Conservation (phyloP, 441 rosid species). For the Gossypium lobatum region DNA sequence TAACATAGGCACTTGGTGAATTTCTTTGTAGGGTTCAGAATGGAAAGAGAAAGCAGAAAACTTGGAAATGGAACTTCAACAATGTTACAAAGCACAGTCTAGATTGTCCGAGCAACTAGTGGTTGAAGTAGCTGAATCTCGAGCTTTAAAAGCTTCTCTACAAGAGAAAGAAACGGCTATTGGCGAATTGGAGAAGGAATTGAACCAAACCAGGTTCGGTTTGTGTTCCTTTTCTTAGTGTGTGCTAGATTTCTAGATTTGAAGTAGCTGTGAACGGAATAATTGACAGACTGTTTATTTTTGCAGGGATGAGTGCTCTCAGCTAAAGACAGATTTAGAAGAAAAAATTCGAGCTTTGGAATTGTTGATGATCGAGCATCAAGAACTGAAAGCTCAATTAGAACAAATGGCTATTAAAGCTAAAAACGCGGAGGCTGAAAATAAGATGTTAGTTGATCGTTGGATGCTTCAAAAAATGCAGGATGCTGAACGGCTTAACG, state of each 20-base stretch:
- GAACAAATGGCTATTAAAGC: conserved; percentile 57
- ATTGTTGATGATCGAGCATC: conserved; percentile 54
- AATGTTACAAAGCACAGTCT: conserved; percentile 87
- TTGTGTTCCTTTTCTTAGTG: not conserved
- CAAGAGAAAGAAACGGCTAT: conserved; percentile 59
- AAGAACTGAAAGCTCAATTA: conserved; percentile 45
- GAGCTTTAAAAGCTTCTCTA: conserved; percentile 57
- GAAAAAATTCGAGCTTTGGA: conserved; percentile 63
- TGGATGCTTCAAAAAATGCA: conserved; percentile 98
- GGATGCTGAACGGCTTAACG: conserved; percentile 91
- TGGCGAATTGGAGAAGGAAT: conserved; percentile 42
- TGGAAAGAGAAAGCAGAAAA: conserved; percentile 93
- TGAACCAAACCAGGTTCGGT: conserved; percentile 46
- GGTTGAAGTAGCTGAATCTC: conserved; percentile 76
- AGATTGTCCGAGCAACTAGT: conserved; percentile 85
- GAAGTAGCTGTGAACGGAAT: conserved; percentile 19
- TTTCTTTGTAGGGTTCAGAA: conserved; percentile 64
- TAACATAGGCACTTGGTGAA: not conserved
- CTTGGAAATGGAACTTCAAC: conserved; percentile 75
- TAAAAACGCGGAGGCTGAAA: conserved; percentile 74
- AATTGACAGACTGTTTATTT: conserved; percentile 14
- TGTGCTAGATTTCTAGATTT: not conserved
- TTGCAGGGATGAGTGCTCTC: conserved; percentile 59
- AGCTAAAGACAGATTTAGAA: conserved; percentile 48
- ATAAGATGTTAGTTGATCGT: conserved; percentile 80